phyloP scores from a whole-genome alignment of 805 yeast species.

The Wickerhamiella azyma region DNA sequence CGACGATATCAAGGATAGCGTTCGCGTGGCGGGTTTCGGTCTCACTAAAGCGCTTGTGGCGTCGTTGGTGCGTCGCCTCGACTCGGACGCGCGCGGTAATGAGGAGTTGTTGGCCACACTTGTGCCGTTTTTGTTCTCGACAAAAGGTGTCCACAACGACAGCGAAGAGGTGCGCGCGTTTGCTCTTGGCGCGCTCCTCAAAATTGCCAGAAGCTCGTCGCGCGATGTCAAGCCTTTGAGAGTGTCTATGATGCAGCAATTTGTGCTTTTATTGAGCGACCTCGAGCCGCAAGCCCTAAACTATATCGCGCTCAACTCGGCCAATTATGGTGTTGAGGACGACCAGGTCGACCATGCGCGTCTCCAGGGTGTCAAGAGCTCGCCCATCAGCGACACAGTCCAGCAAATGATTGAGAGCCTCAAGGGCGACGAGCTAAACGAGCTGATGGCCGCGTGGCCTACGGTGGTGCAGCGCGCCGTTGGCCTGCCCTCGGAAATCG shows the following conservation, averaged over 20 bases:
- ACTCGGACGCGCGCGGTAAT: slow-evolving; percentile 37
- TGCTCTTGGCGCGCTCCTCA: slow-evolving; percentile 64
- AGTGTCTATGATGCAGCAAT: slow-evolving; percentile 52
- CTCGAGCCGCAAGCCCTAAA: slow-evolving; percentile 85
- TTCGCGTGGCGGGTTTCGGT: slow-evolving; percentile 62
- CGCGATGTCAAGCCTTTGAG: slow-evolving; percentile 45
- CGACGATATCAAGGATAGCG: slow-evolving; percentile 93
- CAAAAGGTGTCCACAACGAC: slow-evolving; percentile 66
- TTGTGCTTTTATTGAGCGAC: slow-evolving; percentile 63
- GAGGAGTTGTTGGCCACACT: slow-evolving; percentile 38
- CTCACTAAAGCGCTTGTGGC: slow-evolving; percentile 39
- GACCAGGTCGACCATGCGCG: slow-evolving; percentile 68
- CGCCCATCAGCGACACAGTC: slow-evolving; percentile 82
- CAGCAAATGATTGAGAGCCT: slow-evolving; percentile 52
- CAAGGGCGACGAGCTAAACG: slow-evolving; percentile 38
- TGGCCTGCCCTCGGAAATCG: slow-evolving; percentile 84
- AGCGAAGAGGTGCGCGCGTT: slow-evolving; percentile 73
- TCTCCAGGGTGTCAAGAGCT: slow-evolving; percentile 53
- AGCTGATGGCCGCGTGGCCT: slow-evolving; percentile 37
- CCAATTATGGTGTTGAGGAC: slow-evolving; percentile 61
- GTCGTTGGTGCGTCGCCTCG: slow-evolving; percentile 26
- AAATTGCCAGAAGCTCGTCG: slow-evolving; percentile 53
- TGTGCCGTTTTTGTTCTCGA: slow-evolving; percentile 68
- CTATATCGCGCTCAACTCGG: slow-evolving; percentile 76
- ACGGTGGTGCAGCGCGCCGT: slow-evolving; percentile 52